phyloP scores from a whole-genome alignment of 805 yeast species.

The Saccharomycopsis sp. region DNA sequence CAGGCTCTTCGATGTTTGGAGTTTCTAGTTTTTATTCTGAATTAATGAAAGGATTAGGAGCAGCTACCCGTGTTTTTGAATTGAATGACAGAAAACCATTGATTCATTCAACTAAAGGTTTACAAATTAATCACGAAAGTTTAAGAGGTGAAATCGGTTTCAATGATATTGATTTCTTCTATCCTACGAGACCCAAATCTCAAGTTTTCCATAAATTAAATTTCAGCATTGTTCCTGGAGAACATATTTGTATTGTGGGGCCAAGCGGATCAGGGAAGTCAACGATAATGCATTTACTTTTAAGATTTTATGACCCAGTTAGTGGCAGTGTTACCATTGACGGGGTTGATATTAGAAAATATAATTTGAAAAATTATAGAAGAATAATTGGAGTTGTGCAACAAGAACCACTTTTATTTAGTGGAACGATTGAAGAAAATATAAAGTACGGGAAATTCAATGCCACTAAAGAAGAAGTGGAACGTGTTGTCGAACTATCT shows the following conservation, averaged over 20 bases:
- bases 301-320: conserved; percentile 78
- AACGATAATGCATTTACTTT: conserved; percentile 69
- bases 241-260: conserved; percentile 89
- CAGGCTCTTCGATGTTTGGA: conserved; percentile 90
- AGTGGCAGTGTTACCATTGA: conserved; percentile 61
- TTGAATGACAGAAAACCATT: conserved; percentile 69
- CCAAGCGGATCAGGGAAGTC: conserved; percentile 98
- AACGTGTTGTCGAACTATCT: conserved; percentile 57
- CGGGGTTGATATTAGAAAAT: conserved; percentile 50
- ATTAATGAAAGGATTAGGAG: conserved; percentile 95
- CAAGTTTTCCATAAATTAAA: conserved; percentile 55
- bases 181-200: conserved; percentile 78
- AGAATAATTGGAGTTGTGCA: conserved; percentile 80
- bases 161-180: conserved; percentile 57
- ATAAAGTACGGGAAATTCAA: conserved; percentile 66
- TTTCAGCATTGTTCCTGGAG: conserved; percentile 65
- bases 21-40: conserved; percentile 88
- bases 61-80: conserved; percentile 87
- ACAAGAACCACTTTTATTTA: conserved; percentile 85
- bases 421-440: conserved; percentile 80
- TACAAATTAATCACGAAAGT: conserved; percentile 30
- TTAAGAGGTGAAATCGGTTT: conserved; percentile 53
- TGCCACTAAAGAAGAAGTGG: conserved; percentile 52
- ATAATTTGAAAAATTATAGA: conserved; percentile 69
- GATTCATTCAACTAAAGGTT: conserved; percentile 63